Base-by-base conservation (phyloP, 2,329 filamentous ascomycete genomes). In the Penicillium sp. region DNA sequence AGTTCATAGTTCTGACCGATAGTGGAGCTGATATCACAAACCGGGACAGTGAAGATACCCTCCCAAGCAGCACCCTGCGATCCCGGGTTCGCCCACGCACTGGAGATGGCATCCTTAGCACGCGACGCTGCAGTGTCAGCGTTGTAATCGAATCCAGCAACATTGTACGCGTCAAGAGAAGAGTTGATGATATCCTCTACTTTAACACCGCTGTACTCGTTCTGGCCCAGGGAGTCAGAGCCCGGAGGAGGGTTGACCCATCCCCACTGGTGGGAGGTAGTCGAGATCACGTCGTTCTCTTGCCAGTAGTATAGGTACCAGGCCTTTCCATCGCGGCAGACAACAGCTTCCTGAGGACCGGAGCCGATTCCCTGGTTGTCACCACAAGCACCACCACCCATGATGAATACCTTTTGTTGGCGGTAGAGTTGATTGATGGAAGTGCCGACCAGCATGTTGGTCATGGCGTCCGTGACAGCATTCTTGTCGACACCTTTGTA, bases 281-380 rank as follows among this genome's bases (percentile, higher is more conserved):
- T 40, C 3, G 54, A 54, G 23, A 49, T 23, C 10, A 50, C 45
- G 9, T 47, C 42, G 29, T 55, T 50, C 27, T 50, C 46, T 18
- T 55, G 51, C 55, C 55, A 55, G 43, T 58, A 55, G 34, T 55
- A 58, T 3, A 58, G 36, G 29, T 58, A 58, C 55, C 55, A 58
- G 10, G 55, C 55, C 15, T 49, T 48, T 6, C 46, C 52, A 21
- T 58, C 49, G 7, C 52, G 51, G 34, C 55, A 57, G 8, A 57
- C 33, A 3, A 27, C 23, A 1, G 51, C 29, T 4, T 47, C 45
- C 27, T 49, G 26, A 4, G 55, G 49, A 4, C 55, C 52, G 10
- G 36, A 44, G 8, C 55, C 55, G 17, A 58, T 55, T 0, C 52
- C 52, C 18, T 58, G 46, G 33, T 42, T 40, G 20, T 58, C 55